Evolutionary conservation across 2,329 filamentous ascomycete species (phyloP).

Genomic region (Colletotrichum tamarilloi): DNA sequence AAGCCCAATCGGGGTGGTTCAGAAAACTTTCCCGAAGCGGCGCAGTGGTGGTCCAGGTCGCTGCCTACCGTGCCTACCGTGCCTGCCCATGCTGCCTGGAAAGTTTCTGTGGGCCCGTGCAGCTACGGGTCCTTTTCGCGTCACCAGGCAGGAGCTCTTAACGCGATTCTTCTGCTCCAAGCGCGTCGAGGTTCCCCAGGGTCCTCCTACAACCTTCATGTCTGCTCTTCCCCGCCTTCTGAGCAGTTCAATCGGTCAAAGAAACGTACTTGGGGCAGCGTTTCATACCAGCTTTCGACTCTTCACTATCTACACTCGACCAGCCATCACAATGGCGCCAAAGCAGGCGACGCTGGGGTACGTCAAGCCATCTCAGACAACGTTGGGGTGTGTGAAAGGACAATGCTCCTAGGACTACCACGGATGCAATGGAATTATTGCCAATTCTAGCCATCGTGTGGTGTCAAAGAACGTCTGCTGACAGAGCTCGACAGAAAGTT

Average conservation of each 20-base stretch:
- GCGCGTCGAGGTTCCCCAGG: conserved; percentile 47
- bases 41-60: not conserved
- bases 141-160: conserved; percentile 42
- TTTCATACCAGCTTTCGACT: not conserved
- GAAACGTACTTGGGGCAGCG: conserved; percentile 12
- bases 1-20: not conserved
- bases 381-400: conserved; percentile 71
- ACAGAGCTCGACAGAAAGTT: conserved; percentile 75
- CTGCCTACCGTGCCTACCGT: not conserved
- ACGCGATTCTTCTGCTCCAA: conserved; percentile 50
- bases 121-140: conserved; percentile 16
- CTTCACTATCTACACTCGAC: not conserved
- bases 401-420: not conserved
- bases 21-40: not conserved
- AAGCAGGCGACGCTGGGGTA: conserved; percentile 93
- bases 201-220: conserved; percentile 32
- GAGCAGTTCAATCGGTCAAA: conserved; percentile 14
- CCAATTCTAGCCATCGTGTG: not conserved
- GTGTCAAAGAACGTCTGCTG: not conserved
- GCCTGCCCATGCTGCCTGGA: not conserved
- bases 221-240: conserved; percentile 21
- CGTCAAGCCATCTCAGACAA: conserved; percentile 79
- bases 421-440: not conserved
- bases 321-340: conserved; percentile 53
- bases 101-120: conserved; percentile 10